Percentiles rank a stretch among this genome's conserved stretches.
Conservation (phyloP, 2,329 filamentous ascomycete genomes). For the Dactylonectria estremocensis region DNA sequence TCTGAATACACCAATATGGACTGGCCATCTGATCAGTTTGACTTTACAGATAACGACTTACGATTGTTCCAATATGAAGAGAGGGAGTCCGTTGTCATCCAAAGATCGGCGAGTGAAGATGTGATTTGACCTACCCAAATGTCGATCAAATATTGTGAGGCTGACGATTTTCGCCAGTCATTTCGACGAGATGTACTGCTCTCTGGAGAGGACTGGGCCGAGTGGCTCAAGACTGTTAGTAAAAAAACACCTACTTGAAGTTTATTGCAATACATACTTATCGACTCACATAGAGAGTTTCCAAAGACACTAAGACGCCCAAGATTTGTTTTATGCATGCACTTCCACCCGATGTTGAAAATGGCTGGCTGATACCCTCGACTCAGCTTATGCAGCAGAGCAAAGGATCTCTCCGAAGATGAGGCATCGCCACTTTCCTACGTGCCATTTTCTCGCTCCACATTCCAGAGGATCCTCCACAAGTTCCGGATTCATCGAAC, state of each 20-base stretch:
- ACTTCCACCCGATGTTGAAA: too few species aligned
- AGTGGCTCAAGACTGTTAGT: slow-evolving; percentile 7
- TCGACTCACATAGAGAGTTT: background rate
- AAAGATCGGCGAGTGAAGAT: background rate
- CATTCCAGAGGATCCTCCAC: background rate
- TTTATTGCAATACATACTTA: background rate
- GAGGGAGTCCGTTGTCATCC: background rate
- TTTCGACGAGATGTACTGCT: background rate
- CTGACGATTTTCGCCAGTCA: background rate
- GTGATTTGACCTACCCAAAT: background rate
- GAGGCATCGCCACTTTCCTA: slow-evolving; percentile 18
- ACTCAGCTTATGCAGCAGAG: slow-evolving; percentile 14
- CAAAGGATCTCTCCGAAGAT: slow-evolving; percentile 8
- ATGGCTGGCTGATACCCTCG: background rate
- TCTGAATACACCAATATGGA: background rate
- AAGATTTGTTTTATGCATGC: slow-evolving; percentile 6
- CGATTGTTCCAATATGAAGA: slow-evolving; percentile 11
- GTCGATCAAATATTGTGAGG: background rate
- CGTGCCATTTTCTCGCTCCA: slow-evolving; percentile 5
- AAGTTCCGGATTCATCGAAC: slow-evolving; percentile 11
- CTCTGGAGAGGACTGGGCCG: background rate
- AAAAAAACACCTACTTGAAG: too few species aligned
- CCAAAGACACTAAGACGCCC: background rate
- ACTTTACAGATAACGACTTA: slow-evolving; percentile 4
- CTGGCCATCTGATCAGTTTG: slow-evolving; percentile 3